Conservation (phyloP, 495 filamentous ascomycete species). For the Penicillium dipodomyicola region DNA sequence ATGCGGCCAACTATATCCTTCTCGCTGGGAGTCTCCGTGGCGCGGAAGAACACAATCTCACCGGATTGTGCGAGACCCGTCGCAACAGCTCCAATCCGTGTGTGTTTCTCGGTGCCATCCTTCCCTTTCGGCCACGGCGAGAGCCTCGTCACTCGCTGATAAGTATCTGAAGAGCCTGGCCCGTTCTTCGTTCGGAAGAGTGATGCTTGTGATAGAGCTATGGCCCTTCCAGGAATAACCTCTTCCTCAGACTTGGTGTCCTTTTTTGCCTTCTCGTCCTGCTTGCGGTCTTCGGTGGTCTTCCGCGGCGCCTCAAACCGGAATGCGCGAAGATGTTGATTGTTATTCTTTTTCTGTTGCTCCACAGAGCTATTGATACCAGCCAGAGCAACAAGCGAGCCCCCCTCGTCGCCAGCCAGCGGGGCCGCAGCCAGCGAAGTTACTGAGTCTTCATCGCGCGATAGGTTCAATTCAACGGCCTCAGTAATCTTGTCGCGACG, state of each 20-base stretch:
- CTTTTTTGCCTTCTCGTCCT: constrained; percentile 29
- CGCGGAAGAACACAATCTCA: constrained; percentile 78
- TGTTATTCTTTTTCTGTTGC: constrained; percentile 70
- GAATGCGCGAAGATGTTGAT: constrained; percentile 87
- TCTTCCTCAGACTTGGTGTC: constrained; percentile 23
- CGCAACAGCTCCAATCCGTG: constrained; percentile 68
- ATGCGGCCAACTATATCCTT: constrained; percentile 67
- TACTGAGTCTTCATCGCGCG: constrained; percentile 87
- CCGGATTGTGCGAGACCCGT: constrained; percentile 68
- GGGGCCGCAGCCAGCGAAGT: constrained; percentile 69
- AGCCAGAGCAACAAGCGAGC: constrained; percentile 63
- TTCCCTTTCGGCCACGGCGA: constrained; percentile 55
- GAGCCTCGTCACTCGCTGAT: constrained; percentile 75
- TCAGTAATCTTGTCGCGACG: constrained; percentile 60
- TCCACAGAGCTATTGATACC: constrained; percentile 82
- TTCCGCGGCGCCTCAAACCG: constrained; percentile 51
- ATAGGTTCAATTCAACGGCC: constrained; percentile 74
- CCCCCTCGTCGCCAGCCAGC: constrained; percentile 43
- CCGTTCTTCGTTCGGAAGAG: constrained; percentile 58
- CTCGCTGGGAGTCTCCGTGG: constrained; percentile 51
- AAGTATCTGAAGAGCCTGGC: constrained; percentile 56
- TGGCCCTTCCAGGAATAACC: constrained; percentile 41
- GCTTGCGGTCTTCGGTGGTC: constrained; percentile 17
- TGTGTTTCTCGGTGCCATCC: constrained; percentile 21
- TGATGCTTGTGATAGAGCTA: constrained; percentile 54